These are phyloP conservation scores for Aspergillus nanangensis DNA, from an alignment of 495 filamentous ascomycete species.

Conservation along the genomic window DNA sequence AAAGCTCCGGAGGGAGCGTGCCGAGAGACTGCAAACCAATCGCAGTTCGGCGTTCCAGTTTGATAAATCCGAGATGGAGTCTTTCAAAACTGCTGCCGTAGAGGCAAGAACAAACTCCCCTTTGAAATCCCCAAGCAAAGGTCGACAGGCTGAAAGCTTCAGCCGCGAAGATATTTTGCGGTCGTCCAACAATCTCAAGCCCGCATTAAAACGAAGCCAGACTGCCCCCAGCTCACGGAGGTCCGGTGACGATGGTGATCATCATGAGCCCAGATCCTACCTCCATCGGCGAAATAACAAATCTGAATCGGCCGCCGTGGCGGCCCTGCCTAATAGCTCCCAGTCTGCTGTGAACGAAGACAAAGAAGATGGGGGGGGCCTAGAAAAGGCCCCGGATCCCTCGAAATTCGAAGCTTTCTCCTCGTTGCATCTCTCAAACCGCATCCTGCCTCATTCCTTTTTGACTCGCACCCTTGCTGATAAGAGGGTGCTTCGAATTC, in stretches of 20 bases:
- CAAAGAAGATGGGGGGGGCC: slow-evolving; percentile 7
- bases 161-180: slow-evolving; percentile 62
- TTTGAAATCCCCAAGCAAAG: slow-evolving; percentile 38
- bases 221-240: slow-evolving; percentile 44
- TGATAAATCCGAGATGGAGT: slow-evolving; percentile 59
- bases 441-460: slow-evolving; percentile 77
- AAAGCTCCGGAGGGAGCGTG: slow-evolving; percentile 42
- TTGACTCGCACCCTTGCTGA: slow-evolving; percentile 68
- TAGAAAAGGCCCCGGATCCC: slow-evolving; percentile 27
- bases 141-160: slow-evolving; percentile 46
- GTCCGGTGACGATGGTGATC: slow-evolving; percentile 7
- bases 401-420: slow-evolving; percentile 81
- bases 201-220: slow-evolving; percentile 44
- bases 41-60: slow-evolving; percentile 72
- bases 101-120: slow-evolving; percentile 28
- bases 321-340: slow-evolving; percentile 9
- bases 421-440: slow-evolving; percentile 74
- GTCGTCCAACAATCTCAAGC: slow-evolving; percentile 26
- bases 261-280: slow-evolving; percentile 16
- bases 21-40: slow-evolving; percentile 51
- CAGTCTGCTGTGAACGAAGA: slow-evolving; percentile 7
- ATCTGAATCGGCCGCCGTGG: slow-evolving; percentile 25
- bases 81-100: slow-evolving; percentile 57
- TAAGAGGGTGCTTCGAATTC: slow-evolving; percentile 74
- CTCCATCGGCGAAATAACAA: slow-evolving; percentile 23